phyloP scores from a whole-genome alignment of 805 yeast species.

The Zygosaccharomyces pseudorouxii region DNA sequence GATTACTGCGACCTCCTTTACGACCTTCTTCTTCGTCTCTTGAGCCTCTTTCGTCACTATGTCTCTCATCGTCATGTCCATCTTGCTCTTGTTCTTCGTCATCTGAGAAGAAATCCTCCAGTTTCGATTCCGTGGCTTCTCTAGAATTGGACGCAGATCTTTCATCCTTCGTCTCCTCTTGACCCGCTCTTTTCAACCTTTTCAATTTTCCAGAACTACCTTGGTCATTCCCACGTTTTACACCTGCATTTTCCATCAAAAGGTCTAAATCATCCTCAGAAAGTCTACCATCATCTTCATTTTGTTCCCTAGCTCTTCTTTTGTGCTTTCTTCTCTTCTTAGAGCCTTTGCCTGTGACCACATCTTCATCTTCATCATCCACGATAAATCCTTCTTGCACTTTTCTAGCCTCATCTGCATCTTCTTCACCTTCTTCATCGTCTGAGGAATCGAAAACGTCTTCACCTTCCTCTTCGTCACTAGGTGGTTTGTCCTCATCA shows the following conservation, averaged over 20 bases:
- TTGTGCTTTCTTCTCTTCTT: conserved; percentile 36
- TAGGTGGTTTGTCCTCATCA: conserved; percentile 37
- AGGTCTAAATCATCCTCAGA: conserved; percentile 96
- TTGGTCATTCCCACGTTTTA: conserved; percentile 41
- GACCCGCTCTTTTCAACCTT: conserved; percentile 74
- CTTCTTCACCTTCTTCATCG: conserved; percentile 82
- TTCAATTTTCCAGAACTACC: conserved; percentile 50
- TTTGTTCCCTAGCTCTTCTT: conserved; percentile 44
- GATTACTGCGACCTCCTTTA: conserved; percentile 24
- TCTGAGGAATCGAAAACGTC: conserved; percentile 70
- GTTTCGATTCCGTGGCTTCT: conserved; percentile 22
- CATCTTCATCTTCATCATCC: conserved; percentile 71
- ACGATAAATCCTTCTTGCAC: conserved; percentile 92
- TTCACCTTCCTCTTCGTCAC: conserved; percentile 43
- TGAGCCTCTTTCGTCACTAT: conserved; percentile 19
- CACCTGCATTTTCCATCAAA: conserved; percentile 85
- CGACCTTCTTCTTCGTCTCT: conserved; percentile 22
- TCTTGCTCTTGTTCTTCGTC: conserved; percentile 37
- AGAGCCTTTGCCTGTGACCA: conserved; percentile 29
- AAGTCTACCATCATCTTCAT: conserved; percentile 56
- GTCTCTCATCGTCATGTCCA: conserved; percentile 14
- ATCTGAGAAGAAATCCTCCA: conserved; percentile 42
- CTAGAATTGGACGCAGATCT: conserved; percentile 18
- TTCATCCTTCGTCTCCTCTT: conserved; percentile 27
- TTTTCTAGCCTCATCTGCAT: conserved; percentile 82